Conservation (phyloP, 2,329 filamentous ascomycete genomes). For the Alternaria sp. region DNA sequence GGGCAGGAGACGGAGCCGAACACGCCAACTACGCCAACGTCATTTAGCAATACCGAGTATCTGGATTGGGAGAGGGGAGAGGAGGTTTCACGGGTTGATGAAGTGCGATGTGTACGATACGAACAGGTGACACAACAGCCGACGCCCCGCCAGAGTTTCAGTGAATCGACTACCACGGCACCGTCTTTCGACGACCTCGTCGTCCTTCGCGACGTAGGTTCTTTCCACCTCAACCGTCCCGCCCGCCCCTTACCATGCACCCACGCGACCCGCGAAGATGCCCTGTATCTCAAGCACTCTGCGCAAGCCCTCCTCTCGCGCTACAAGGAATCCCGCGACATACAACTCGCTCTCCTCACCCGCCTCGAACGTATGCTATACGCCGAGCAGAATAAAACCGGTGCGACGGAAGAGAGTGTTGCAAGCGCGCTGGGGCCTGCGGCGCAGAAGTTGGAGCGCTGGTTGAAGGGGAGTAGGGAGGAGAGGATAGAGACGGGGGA, state of each 20-base stretch:
- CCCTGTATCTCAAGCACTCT: no score
- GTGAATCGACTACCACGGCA: background rate
- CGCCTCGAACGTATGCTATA: no score
- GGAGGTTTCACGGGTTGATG: background rate
- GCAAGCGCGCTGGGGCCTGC: no score
- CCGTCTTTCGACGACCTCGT: conserved; percentile 34
- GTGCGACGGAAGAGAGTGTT: no score
- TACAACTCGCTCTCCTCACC: conserved; percentile 18
- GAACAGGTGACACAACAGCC: conserved; percentile 1
- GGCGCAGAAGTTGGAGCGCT: no score
- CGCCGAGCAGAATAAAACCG: no score
- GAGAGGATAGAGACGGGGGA: conserved; percentile 37
- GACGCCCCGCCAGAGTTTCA: background rate
- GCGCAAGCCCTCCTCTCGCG: no score
- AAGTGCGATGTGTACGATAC: background rate
- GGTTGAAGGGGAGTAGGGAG: conserved; percentile 22
- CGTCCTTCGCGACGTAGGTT: conserved; percentile 31
- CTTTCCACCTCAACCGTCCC: conserved; percentile 33
- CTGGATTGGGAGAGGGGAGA: conserved; percentile 1
- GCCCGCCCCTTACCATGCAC: no score
- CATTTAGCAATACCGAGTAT: background rate
- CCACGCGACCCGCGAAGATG: no score
- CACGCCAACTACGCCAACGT: background rate
- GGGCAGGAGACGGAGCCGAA: background rate
- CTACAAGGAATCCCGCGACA: no score